Evolutionary conservation across 2,329 filamentous ascomycete genomes (phyloP).

Genomic region (Rosellinia necatrix): DNA sequence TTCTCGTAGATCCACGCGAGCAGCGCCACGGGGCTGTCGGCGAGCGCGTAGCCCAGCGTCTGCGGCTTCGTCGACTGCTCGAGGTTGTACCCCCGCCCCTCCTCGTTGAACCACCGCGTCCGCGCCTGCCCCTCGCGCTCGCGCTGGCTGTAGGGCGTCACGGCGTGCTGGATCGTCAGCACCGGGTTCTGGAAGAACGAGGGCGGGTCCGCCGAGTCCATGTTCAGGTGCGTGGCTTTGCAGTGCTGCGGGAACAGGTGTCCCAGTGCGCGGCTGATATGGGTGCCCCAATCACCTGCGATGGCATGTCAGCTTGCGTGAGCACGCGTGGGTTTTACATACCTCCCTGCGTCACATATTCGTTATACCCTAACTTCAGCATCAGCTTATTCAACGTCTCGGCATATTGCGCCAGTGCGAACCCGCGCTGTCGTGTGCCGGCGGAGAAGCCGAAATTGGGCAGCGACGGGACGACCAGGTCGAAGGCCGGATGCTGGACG

Average conservation of each 20-base stretch:
- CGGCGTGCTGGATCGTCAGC: constrained; percentile 59
- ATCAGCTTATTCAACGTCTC: constrained; percentile 71
- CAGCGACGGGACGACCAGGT: constrained; percentile 62
- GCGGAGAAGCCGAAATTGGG: constrained; percentile 58
- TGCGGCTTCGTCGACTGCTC: constrained; percentile 72
- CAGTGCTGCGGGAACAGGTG: constrained; percentile 61
- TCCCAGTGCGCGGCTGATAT: constrained; percentile 66
- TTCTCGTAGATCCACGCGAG: constrained; percentile 85
- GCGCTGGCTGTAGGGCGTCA: constrained; percentile 56
- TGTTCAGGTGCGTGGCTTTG: constrained; percentile 66
- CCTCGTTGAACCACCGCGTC: constrained; percentile 58
- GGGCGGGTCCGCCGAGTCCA: constrained; percentile 53
- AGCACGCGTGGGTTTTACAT: constrained; percentile 1
- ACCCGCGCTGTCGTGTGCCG: constrained; percentile 54
- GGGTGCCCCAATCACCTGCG: constrained; percentile 70
- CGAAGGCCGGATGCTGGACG: constrained; percentile 49
- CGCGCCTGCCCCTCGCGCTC: constrained; percentile 60
- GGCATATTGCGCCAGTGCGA: constrained; percentile 63
- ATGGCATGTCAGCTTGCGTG: background rate
- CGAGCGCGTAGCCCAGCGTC: constrained; percentile 71
- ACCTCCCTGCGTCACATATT: constrained; percentile 52
- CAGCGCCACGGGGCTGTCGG: constrained; percentile 71
- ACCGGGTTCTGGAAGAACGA: constrained; percentile 56
- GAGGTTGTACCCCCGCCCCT: constrained; percentile 63
- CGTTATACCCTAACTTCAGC: constrained; percentile 66